A percentile compares a stretch with the other conserved stretches of the same genome.
Evolutionary conservation across 768 basidiomycete species (phyloP).

Genomic region (Tylopilus balloui): DNA sequence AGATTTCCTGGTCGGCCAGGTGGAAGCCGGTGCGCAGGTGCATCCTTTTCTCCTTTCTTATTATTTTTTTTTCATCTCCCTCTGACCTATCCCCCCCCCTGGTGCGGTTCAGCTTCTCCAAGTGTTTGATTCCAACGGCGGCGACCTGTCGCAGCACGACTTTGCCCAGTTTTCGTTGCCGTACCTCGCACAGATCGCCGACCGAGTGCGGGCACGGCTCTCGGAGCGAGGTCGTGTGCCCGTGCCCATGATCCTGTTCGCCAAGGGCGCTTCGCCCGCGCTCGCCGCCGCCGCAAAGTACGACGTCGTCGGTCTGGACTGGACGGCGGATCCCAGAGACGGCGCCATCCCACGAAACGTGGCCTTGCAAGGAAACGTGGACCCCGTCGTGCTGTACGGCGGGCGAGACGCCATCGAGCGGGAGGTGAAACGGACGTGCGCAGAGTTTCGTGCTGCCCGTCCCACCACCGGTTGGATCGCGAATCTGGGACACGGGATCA

Average conservation of each 20-base stretch:
- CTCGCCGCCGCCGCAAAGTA: slow-evolving; percentile 69
- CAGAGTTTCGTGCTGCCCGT: slow-evolving; percentile 59
- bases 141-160: slow-evolving; percentile 86
- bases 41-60: slow-evolving; percentile 12
- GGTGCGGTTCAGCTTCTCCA: slow-evolving; percentile 87
- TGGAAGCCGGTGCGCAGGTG: slow-evolving; percentile 94
- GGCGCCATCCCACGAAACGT: slow-evolving; percentile 55
- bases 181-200: slow-evolving; percentile 66
- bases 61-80: no score
- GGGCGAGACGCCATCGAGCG: slow-evolving; percentile 81
- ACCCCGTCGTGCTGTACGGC: slow-evolving; percentile 83
- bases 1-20: slow-evolving; percentile 88
- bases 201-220: slow-evolving; percentile 60
- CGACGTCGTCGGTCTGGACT: slow-evolving; percentile 88
- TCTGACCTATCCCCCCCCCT: no score
- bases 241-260: slow-evolving; percentile 87
- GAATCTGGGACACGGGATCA: slow-evolving; percentile 96
- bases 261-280: slow-evolving; percentile 87
- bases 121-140: slow-evolving; percentile 96
- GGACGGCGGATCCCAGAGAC: slow-evolving; percentile 76
- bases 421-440: slow-evolving; percentile 78
- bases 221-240: slow-evolving; percentile 45
- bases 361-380: slow-evolving; percentile 89
- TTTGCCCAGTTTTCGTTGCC: slow-evolving; percentile 83
- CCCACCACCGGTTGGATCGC: slow-evolving; percentile 82